Base-by-base conservation (phyloP, 306 rosid genomes). In the Castanea sativa region DNA sequence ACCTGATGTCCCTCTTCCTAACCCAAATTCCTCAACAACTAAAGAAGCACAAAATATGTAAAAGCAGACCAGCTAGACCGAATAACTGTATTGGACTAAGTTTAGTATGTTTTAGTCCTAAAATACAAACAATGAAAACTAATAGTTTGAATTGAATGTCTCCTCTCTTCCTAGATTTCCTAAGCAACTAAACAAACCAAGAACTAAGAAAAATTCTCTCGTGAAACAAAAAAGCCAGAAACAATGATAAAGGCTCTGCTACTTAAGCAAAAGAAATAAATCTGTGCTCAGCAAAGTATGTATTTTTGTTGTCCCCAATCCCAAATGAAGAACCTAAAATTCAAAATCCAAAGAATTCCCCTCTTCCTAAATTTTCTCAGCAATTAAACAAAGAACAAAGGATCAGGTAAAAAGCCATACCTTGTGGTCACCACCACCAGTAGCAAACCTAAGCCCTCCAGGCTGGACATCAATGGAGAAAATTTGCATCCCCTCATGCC, bases 391-490 rank as follows among this genome's bases (percentile, higher is more conserved):
- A 56, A 78, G 72, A 3, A 77, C 4, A 25, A 45, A 35, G 70
- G 69, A 53, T 15, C 27, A 60, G 53, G 74, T 55, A 70, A 69
- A 63, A 58, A 16, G 35, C 0, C 80, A 79, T 63, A 91, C 99
- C 98, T 95, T 95, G 82, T 95, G 98, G 89, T 95, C 99, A 78
- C 99, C 99, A 67, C 99, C 99, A 57, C 99, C 99, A 82, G 99
- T 92, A 14, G 98, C 97, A 27, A 95, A 88, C 83, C 99, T 84
- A 55, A 90, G 90, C 6, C 98, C 98, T 14, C 97, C 98, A 7
- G 98, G 97, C 85, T 95, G 99, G 75, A 95, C 94, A 88, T 95
- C 99, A 83, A 95, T 93, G 83, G 97, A 95, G 88, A 95, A 95
- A 79, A 95, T 95, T 76, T 95, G 98, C 97, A 93, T 90, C 16